A percentile compares a stretch with the other conserved stretches of the same genome.
phyloP scores from a whole-genome alignment of 164 flowering plant species.

The Liquidambar formosana region DNA sequence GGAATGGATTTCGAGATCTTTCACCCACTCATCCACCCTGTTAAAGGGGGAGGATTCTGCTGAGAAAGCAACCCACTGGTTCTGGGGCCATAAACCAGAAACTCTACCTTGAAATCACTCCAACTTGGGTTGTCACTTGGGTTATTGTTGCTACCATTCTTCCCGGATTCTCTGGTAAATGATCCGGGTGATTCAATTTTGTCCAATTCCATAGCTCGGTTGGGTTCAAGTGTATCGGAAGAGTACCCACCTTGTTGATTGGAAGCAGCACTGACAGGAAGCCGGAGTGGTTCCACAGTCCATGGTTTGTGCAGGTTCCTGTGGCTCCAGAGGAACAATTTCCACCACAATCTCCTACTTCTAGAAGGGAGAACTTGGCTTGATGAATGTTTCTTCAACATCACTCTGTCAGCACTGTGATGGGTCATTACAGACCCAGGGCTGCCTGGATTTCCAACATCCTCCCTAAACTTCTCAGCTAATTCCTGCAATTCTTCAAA shows the following conservation, averaged over 20 bases:
- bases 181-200: conserved; percentile 48
- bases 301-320: conserved; percentile 54
- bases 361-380: conserved; percentile 86
- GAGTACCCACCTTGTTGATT: conserved; percentile 77
- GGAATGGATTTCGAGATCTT: conserved; percentile 45
- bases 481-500: conserved; percentile 49
- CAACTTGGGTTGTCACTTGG: conserved; percentile 27
- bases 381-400: conserved; percentile 85
- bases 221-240: conserved; percentile 79
- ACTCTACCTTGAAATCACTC: conserved; percentile 34
- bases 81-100: conserved; percentile 66
- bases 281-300: conserved; percentile 19
- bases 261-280: conserved; percentile 8
- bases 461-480: conserved; percentile 22
- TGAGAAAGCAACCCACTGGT: conserved; percentile 90
- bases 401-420: conserved; percentile 83
- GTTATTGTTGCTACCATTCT: conserved; percentile 4
- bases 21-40: conserved; percentile 85
- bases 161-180: conserved; percentile 31
- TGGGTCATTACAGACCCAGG: conserved; percentile 52
- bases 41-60: conserved; percentile 54
- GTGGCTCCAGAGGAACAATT: conserved; percentile 94
- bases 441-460: conserved; percentile 40
- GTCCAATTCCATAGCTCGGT: conserved; percentile 19
- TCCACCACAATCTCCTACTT: conserved; percentile 89